These are phyloP conservation scores for Choiromyces venosus DNA, from an alignment of 495 filamentous ascomycete species.

Conservation along the genomic window DNA sequence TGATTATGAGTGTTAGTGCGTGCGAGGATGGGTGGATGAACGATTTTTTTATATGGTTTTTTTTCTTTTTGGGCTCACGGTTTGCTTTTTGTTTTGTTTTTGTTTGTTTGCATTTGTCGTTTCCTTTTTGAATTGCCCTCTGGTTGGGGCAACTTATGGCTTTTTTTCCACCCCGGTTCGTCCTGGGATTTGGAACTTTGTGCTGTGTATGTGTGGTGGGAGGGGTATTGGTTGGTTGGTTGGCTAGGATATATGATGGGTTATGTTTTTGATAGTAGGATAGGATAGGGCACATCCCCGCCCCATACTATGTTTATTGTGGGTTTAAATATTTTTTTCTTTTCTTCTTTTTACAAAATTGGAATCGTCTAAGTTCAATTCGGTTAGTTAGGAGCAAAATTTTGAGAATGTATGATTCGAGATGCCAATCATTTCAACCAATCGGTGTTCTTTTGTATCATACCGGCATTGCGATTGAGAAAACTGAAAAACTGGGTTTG, in stretches of 20 bases:
- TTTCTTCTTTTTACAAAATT: background rate
- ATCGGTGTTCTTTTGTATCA: no score
- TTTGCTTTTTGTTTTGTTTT: background rate
- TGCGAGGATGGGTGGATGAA: background rate
- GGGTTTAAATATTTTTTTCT: no score
- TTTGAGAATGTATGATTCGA: background rate
- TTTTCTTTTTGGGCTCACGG: background rate
- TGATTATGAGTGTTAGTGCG: background rate
- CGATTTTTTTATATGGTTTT: background rate
- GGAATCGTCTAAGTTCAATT: background rate
- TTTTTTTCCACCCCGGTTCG: background rate
- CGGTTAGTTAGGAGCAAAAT: background rate
- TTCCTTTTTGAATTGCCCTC: background rate
- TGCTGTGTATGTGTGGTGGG: background rate
- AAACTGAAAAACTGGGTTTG: background rate
- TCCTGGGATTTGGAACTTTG: background rate
- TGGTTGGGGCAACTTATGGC: background rate
- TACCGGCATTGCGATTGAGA: no score
- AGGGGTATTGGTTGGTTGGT: background rate
- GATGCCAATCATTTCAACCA: background rate
- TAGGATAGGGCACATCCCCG: background rate
- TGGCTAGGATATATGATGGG: no score
- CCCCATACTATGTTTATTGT: background rate
- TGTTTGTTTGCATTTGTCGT: background rate
- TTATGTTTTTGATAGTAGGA: no score